Base-by-base conservation (phyloP, 1,284 basidiomycete species). In the Ustilago shanxiensis region DNA sequence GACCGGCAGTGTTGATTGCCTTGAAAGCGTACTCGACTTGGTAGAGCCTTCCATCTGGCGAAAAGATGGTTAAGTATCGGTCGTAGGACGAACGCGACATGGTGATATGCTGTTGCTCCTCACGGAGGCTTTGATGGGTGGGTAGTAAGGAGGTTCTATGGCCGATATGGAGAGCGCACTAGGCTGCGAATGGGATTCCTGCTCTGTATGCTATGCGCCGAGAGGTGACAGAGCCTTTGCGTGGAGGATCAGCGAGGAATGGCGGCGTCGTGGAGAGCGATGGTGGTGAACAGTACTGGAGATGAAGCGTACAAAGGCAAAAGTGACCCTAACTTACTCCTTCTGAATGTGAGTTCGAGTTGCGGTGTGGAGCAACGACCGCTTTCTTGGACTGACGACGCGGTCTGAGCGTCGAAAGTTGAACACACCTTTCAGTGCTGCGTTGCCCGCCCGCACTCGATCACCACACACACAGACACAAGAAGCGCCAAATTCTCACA, bases 1-100 rank as follows among this genome's bases (percentile, higher is more conserved):
- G 94, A 1, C 95, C 96, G 3, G 95, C 95, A 59, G 94, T 93
- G 72, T 94, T 94, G 87, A 99, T 98, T 54, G 97, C 97, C 88
- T 99, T 99, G 92, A 99, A 99, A 22, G 97, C 97, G 90, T 99
- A 99, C 66, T 85, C 85, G 31, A 86, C 85, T 63, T 86, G 85
- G 63, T 85, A 86, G 20, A 86, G 78, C 24, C 83, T 65, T 1
- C 85, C 85, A 57, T 86, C 85, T 1, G 85, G 85, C 44, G 83
- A 85, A 63, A 86, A 86, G 78, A 86, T 80, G 62, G 85, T 86
- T 60, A 86, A 74, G 72, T 84, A 83, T 50, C 84, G 77, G 71
- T 86, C 84, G 73, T 85, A 86, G 52, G 78, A 80, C 58, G 80
- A 82, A 39, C 84, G 77, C 59, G 84, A 85, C 84, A 86, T 86